phyloP scores from a whole-genome alignment of 306 rosid species.

The Fragaria nilgerrensis region DNA sequence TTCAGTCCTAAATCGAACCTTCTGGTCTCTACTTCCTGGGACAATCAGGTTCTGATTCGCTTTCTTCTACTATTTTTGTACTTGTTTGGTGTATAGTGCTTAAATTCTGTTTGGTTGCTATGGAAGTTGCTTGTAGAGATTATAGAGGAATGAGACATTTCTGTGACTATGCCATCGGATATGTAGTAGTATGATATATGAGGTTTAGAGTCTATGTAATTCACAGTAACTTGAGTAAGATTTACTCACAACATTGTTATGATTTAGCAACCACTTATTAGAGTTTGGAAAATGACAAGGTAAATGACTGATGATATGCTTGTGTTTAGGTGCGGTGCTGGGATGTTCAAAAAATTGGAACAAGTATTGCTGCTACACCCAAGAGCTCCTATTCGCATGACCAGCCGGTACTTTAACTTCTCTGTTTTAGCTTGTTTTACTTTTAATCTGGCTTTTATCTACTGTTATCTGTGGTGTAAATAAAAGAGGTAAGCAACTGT shows the following conservation, averaged over 20 bases:
- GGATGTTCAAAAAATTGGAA: slow-evolving; percentile 62
- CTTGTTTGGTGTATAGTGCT: background rate
- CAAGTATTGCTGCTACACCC: slow-evolving; percentile 49
- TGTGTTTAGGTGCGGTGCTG: slow-evolving; percentile 68
- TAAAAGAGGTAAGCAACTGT: background rate
- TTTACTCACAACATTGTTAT: background rate
- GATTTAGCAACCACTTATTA: background rate
- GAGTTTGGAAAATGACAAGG: background rate
- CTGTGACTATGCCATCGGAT: no score
- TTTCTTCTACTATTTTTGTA: background rate
- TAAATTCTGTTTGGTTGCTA: background rate
- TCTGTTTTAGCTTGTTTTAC: background rate
- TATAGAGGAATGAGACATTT: background rate
- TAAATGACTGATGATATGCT: background rate
- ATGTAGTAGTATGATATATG: background rate
- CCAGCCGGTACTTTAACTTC: slow-evolving; percentile 44
- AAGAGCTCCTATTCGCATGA: slow-evolving; percentile 78
- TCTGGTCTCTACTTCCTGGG: slow-evolving; percentile 83
- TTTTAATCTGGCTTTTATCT: background rate
- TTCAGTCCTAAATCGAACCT: slow-evolving; percentile 78
- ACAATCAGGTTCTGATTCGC: slow-evolving; percentile 54
- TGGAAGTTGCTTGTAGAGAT: no score
- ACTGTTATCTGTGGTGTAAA: background rate
- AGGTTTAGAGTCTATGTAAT: background rate
- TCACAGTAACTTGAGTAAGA: background rate